Base-by-base conservation (phyloP, 1,139 yeast species). In the Suhomyces atakaporum region DNA sequence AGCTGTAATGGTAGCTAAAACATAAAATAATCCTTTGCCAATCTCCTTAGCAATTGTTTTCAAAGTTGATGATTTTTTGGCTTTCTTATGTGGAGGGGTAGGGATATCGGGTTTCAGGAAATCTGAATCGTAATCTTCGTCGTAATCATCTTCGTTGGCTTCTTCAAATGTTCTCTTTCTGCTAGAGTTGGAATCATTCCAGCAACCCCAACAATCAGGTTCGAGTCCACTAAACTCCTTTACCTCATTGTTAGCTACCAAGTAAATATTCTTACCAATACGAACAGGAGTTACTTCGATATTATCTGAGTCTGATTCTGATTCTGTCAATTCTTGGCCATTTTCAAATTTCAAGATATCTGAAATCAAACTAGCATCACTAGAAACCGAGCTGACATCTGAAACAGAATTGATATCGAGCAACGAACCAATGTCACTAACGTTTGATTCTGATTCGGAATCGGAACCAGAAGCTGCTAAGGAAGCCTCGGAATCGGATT, bases 11-110 rank as follows among this genome's bases (percentile, higher is more conserved):
- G 75, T 67, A 3, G 63, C 63, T 12, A 53, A 41, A 7, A 55
- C 63, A 40, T 69, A 69, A 13, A 65, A 36, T 6, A 60, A 42
- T 4, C 67, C 74, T 41, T 66, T 68, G 2, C 58, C 60, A 5
- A 52, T 48, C 42, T 70, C 76, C 39, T 62, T 65, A 8, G 53
- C 45, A 24, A 63, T 27, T 2, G 56, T 37, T 30, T 54, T 60
- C 29, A 48, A 33, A n/a, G 34, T 9, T 15, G 43, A 37, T 5
- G 48, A 12, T 9, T 30, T 20, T 37, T 38, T 39, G 4, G 16
- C 27, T 25, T 35, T 37, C 38, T 39, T 36, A 20, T 29, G 38
- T 7, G 31, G 34, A 5, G 45, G 41, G 21, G 27, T 19, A 5
- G 19, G 7, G 10, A n/a, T 13, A 5, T 27, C 20, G 3, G 12